phyloP scores from a whole-genome alignment of 306 rosid species.

The Alnus rubra region DNA sequence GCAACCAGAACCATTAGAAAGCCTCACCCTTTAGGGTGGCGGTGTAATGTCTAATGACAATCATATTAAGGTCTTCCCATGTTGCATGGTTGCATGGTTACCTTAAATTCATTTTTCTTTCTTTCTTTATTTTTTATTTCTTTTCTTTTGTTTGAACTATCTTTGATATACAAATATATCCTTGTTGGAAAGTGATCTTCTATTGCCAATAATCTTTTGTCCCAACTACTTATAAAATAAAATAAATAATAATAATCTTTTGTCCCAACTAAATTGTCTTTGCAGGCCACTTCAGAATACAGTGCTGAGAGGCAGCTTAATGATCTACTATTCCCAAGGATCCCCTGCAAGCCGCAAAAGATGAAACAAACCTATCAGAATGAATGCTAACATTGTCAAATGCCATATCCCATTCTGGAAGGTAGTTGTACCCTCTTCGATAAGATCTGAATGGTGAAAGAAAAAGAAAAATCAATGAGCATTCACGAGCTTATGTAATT shows the following conservation, averaged over 20 bases:
- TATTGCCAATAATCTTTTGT: slow-evolving; percentile 21
- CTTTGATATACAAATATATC: background rate
- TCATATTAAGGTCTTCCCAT: background rate
- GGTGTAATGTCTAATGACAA: background rate
- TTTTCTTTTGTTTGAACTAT: background rate
- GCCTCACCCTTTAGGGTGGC: background rate
- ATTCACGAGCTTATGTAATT: slow-evolving; percentile 43
- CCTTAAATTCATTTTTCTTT: background rate
- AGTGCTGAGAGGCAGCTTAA: slow-evolving; percentile 87
- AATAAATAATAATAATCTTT: slow-evolving; percentile 18
- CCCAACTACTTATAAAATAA: no score
- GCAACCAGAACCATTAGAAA: background rate
- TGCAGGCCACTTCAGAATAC: slow-evolving; percentile 86
- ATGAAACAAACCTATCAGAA: slow-evolving; percentile 63
- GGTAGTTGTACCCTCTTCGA: slow-evolving; percentile 19
- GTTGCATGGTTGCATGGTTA: background rate
- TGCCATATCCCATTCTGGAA: slow-evolving; percentile 24
- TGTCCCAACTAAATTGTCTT: slow-evolving; percentile 17
- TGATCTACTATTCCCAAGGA: slow-evolving; percentile 75
- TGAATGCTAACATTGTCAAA: slow-evolving; percentile 34
- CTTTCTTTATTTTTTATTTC: background rate
- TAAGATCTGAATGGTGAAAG: slow-evolving; percentile 31
- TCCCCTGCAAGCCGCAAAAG: slow-evolving; percentile 58
- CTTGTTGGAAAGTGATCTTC: slow-evolving; percentile 8
- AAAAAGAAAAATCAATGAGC: slow-evolving; percentile 29